phyloP scores from a whole-genome alignment of 352 stramenopile genomes.

The Pythium inflatum region DNA sequence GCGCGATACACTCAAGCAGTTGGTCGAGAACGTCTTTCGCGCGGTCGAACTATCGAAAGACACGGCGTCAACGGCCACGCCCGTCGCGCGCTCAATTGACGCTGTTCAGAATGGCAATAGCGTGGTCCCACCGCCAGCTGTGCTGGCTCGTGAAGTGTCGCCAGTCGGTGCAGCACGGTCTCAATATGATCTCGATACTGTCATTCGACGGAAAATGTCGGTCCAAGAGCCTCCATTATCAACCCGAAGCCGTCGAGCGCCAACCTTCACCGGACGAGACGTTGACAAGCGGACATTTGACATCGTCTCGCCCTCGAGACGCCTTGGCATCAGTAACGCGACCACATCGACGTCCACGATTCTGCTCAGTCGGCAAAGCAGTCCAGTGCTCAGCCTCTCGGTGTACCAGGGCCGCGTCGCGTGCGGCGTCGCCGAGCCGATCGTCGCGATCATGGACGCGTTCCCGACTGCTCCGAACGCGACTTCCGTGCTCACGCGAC shows the following conservation, averaged over 20 bases:
- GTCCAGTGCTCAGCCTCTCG: conserved; percentile 59
- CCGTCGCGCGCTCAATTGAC: not conserved
- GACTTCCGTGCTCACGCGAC: conserved; percentile 12
- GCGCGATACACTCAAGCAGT: conserved; percentile 70
- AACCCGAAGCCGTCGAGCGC: not conserved
- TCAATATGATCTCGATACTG: conserved; percentile 78
- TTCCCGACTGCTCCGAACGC: not conserved
- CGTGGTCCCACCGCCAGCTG: not conserved
- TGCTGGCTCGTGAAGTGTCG: conserved; percentile 32
- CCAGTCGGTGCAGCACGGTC: conserved; percentile 16
- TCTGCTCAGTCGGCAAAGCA: conserved; percentile 18
- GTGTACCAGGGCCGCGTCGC: conserved; percentile 53
- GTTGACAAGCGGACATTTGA: not conserved
- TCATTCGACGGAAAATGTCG: conserved; percentile 83
- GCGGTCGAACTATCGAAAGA: conserved; percentile 83
- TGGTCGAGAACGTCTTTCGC: conserved; percentile 81
- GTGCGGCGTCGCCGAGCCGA: conserved; percentile 51
- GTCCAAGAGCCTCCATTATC: conserved; percentile 39
- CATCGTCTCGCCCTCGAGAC: conserved; percentile 6
- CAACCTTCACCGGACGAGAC: not conserved
- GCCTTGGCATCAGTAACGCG: conserved; percentile 11
- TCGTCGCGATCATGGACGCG: conserved; percentile 49
- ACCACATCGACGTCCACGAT: not conserved
- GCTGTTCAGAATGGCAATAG: not conserved
- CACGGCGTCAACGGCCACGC: conserved; percentile 37